Percentiles rank a stretch among this genome's conserved stretches.
Evolutionary conservation across 78 protist species (phyloP).

Genomic region (Neovahlkampfia damariscottae): DNA sequence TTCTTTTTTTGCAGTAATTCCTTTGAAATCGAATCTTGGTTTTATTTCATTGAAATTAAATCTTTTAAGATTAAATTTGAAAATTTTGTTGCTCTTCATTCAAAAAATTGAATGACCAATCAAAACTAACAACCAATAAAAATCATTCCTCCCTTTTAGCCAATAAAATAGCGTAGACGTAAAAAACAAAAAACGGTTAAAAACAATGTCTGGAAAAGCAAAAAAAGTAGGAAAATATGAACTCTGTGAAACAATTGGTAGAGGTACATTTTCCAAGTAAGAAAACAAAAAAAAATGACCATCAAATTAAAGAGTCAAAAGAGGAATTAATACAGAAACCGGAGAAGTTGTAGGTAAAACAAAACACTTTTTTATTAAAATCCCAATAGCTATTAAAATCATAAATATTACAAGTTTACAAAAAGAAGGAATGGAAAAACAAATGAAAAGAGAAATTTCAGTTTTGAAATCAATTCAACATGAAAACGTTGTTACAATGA

Average conservation of each 20-base stretch:
- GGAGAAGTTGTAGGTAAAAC: background rate
- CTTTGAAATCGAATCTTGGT: too few species aligned
- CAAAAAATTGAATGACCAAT: too few species aligned
- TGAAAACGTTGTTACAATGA: constrained; percentile 14
- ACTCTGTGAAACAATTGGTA: constrained; percentile 21
- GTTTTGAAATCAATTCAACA: constrained; percentile 13
- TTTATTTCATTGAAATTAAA: too few species aligned
- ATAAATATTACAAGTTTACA: background rate
- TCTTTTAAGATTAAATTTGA: background rate
- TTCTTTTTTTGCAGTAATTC: too few species aligned
- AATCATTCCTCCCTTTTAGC: too few species aligned
- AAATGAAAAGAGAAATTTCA: constrained; percentile 18
- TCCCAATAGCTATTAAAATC: constrained; percentile 26
- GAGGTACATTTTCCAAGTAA: constrained; percentile 18
- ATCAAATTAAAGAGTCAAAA: background rate
- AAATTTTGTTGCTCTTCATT: background rate
- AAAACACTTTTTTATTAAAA: too few species aligned
- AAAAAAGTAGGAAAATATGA: constrained; percentile 30
- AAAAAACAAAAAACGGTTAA: too few species aligned
- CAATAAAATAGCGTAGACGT: too few species aligned
- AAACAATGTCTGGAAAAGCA: too few species aligned
- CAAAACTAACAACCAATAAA: too few species aligned
- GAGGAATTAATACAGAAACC: background rate
- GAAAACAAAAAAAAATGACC: too few species aligned
- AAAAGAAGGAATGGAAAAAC: constrained; percentile 14